Base-by-base conservation (phyloP, 1,284 basidiomycete species). In the Heterobasidion annosum region DNA sequence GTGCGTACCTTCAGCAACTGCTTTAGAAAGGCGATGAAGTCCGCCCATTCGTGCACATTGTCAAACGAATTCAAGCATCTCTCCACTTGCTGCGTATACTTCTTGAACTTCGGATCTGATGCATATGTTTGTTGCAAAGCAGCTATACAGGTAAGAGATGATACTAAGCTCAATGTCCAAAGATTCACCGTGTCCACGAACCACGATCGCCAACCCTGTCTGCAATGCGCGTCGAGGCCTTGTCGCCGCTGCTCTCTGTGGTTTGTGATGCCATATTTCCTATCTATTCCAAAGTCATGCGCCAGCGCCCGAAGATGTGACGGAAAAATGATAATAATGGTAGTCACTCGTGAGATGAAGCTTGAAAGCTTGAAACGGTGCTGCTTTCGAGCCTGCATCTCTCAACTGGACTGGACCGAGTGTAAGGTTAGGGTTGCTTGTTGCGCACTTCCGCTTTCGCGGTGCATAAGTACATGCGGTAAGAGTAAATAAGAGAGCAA, bases 1-100 rank as follows among this genome's bases (percentile, higher is more conserved):
- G 35, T 44, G 67, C 76, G 56, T 63, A 90, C 94, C 81, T 98
- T 99, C 61, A 98, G 83, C 56, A 99, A 72, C 58, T 95, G 88
- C 63, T 94, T 95, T 65, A 99, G 73, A 71, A 99, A 99, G 46
- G 96, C 90, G 67, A 98, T 98, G 69, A 96, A 99, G 74, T 99
- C 97, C 56, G 97, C 96, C 97, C 97, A 99, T 74, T 99, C 97
- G 58, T 96, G 92, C 58, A 98, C 93, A 66, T 84, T 92, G 67
- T 98, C 95, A 64, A 99, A 99, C 1, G 91, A 88, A 60, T 87
- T 89, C 33, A 99, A 76, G 59, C 91, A 92, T 68, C 89, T 88
- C 67, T 99, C 97, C 52, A 99, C 89, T 62, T 92, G 85, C 53
- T 87, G 82, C 0, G 87, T 79, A 70, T 95, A 98, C 72, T 98